These are phyloP conservation scores for Globisporangium polare DNA, from an alignment of 352 stramenopile genomes.

Conservation along the genomic window DNA sequence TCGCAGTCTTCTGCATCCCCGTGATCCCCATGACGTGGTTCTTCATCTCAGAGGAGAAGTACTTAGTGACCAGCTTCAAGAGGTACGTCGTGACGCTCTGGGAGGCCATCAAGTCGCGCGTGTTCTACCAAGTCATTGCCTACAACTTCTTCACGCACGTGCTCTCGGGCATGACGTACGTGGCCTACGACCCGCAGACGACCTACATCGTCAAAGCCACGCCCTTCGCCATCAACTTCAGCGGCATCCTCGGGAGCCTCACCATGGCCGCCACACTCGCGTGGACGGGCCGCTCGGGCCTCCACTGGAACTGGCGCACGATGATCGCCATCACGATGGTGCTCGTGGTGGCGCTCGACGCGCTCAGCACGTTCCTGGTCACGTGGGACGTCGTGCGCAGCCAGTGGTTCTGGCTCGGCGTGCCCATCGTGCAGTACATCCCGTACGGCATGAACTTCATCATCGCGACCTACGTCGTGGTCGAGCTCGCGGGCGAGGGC, in stretches of 20 bases:
- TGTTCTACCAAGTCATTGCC: constrained; percentile 41
- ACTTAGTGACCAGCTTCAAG: constrained; percentile 15
- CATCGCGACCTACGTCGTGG: constrained; percentile 48
- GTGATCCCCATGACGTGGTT: constrained; percentile 22
- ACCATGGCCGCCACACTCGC: constrained; percentile 30
- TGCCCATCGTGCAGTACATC: constrained; percentile 42
- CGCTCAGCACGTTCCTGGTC: constrained; percentile 30
- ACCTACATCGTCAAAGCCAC: no score
- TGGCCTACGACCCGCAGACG: no score
- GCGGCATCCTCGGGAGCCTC: no score
- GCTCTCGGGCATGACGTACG: constrained; percentile 35
- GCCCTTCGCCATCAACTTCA: no score
- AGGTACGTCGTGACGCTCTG: constrained; percentile 28
- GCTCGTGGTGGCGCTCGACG: constrained; percentile 34
- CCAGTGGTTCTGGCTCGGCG: constrained; percentile 62
- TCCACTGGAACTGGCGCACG: constrained; percentile 47
- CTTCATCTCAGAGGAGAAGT: constrained; percentile 28
- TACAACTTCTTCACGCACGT: constrained; percentile 53
- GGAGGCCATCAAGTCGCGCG: constrained; percentile 37
- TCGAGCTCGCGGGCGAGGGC: constrained; percentile 52
- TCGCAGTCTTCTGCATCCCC: constrained; percentile 11
- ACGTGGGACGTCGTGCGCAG: constrained; percentile 51
- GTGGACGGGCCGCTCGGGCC: constrained; percentile 33
- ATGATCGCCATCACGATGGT: constrained; percentile 34
- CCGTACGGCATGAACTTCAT: constrained; percentile 48